A percentile compares a stretch with the other conserved stretches of the same genome.
Conservation (phyloP, 129 eudicot genomes). For the Tagetes erecta region DNA sequence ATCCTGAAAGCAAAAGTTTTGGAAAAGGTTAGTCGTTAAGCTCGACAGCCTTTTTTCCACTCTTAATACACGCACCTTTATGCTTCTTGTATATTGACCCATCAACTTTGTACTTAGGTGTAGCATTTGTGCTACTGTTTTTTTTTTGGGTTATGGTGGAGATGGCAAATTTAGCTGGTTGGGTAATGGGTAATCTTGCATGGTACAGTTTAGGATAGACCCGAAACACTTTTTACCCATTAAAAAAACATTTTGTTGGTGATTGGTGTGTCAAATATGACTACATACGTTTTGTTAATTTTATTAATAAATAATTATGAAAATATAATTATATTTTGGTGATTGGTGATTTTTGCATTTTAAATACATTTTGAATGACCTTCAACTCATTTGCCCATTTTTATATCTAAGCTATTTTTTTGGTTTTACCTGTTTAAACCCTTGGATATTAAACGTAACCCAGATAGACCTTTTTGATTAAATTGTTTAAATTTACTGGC, state of each 20-base stretch:
- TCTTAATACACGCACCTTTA: background rate
- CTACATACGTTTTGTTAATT: background rate
- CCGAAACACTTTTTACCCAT: background rate
- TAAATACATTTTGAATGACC: background rate
- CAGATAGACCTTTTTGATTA: background rate
- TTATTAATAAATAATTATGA: background rate
- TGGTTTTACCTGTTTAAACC: background rate
- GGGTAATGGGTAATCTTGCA: background rate
- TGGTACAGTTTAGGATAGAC: background rate
- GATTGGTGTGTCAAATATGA: background rate
- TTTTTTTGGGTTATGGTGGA: background rate
- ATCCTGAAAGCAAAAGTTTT: constrained; percentile 78
- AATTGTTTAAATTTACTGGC: background rate
- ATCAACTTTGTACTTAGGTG: background rate
- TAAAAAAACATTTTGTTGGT: background rate
- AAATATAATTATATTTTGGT: background rate
- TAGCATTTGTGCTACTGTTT: background rate
- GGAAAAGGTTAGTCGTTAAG: constrained; percentile 70
- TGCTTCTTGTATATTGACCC: background rate
- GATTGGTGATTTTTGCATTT: background rate
- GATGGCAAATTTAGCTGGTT: background rate
- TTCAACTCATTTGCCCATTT: background rate
- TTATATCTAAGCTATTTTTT: background rate
- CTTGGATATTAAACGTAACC: background rate
- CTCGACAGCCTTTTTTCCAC: background rate